Percentiles rank a stretch among this genome's conserved stretches.
Conservation (phyloP, 2,329 filamentous ascomycete species). For the Pseudogymnoascus pannorum region DNA sequence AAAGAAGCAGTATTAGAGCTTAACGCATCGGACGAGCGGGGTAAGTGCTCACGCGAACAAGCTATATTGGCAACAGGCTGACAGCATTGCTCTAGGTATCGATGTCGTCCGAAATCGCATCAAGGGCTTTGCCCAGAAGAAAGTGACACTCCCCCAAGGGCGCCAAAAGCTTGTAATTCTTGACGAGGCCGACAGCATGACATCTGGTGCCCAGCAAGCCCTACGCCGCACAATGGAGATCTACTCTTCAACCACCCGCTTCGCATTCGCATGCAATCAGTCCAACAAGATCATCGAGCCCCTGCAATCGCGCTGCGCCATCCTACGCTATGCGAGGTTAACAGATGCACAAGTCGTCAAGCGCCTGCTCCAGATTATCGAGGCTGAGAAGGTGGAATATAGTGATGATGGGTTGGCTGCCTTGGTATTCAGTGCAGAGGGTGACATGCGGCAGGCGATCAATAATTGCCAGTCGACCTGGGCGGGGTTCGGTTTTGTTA, state of each 20-base stretch:
- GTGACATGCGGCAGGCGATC: constrained; percentile 98
- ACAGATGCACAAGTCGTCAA: constrained; percentile 91
- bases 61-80: neutral
- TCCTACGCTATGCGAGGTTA: constrained; percentile 84
- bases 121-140: constrained; percentile 98
- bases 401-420: constrained; percentile 91
- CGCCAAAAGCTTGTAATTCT: constrained; percentile 95
- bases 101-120: constrained; percentile 96
- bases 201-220: constrained; percentile 89
- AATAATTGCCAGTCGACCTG: constrained; percentile 94
- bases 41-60: constrained; percentile 31
- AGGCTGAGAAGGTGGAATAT: constrained; percentile 83
- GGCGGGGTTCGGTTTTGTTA: constrained; percentile 95
- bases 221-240: constrained; percentile 97
- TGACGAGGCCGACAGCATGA: constrained; percentile 98
- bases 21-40: constrained; percentile 93
- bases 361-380: constrained; percentile 82
- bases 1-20: constrained; percentile 96
- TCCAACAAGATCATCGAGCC: constrained; percentile 99
- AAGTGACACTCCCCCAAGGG: constrained; percentile 85
- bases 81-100: constrained; percentile 52
- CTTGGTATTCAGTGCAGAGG: constrained; percentile 94
- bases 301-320: constrained; percentile 93
- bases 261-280: constrained; percentile 97
- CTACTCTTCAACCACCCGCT: constrained; percentile 90